Conservation (phyloP, 441 rosid genomes). For the Corymbia citriodora region DNA sequence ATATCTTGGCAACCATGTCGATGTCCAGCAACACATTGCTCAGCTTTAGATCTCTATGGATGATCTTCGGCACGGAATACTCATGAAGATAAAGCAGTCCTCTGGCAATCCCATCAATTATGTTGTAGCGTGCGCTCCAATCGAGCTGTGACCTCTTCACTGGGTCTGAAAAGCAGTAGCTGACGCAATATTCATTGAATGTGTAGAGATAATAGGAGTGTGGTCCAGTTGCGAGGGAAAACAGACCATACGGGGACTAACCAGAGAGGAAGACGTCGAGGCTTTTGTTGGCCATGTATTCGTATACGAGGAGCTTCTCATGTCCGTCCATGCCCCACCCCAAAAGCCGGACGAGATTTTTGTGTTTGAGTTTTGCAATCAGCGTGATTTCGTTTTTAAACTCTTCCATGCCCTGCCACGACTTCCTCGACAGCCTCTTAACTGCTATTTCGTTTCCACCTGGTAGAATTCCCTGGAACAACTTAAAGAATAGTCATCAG, state of each 20-base stretch:
- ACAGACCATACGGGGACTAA: background rate
- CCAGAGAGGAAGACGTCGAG: constrained; percentile 49
- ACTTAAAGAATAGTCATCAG: background rate
- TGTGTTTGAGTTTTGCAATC: constrained; percentile 48
- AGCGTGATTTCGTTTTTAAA: constrained; percentile 50
- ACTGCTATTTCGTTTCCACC: constrained; percentile 38
- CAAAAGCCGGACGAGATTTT: constrained; percentile 43
- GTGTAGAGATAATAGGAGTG: background rate
- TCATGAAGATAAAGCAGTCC: constrained; percentile 13
- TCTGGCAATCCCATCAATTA: constrained; percentile 9
- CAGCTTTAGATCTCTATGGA: constrained; percentile 5
- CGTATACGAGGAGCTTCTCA: constrained; percentile 48
- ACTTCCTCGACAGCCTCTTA: constrained; percentile 37
- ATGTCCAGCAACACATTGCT: constrained; percentile 7
- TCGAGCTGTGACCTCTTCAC: constrained; percentile 9
- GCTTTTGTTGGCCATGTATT: constrained; percentile 44
- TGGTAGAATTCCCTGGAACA: constrained; percentile 32
- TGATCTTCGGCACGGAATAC: background rate
- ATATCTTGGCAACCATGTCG: constrained; percentile 5
- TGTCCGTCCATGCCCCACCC: constrained; percentile 39
- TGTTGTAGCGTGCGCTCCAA: constrained; percentile 40
- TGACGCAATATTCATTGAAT: background rate
- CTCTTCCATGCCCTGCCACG: constrained; percentile 46
- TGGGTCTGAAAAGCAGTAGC: constrained; percentile 23
- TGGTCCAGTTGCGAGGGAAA: background rate